Evolutionary conservation across 164 flowering plant genomes (phyloP), one percentile per base, ranked within the genome.

Genomic region (Aristolochia contorta): DNA sequence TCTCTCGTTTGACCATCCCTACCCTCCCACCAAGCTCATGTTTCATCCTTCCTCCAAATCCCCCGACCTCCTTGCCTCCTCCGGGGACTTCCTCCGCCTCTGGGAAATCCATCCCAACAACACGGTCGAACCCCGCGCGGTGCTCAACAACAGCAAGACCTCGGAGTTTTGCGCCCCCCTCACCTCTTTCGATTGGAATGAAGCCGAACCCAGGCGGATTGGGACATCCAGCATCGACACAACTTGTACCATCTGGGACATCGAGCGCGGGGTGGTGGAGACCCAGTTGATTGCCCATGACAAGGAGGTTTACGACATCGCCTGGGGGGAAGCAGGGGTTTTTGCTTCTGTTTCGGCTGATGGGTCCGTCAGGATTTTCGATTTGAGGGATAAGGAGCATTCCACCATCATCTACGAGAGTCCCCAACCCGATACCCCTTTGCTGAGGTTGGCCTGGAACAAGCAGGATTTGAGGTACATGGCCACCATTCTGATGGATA

Each of bases 311-410:
- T 84, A 89, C 64, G 98, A 92, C 72, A 92, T 92, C 50, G 96
- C 96, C 19, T 92, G 98, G 98, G 96, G 98, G 2, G 96, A 84
- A 48, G 93, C 86, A 1, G 80, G 86, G 58, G 96, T 92, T 19
- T 92, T 92, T 32, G 96, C 96, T 0, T 92, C 98, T 8, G 96
- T 87, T 12, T 92, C 98, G 0, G 98, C 96, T 4, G 98, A 92
- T 66, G 98, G 96, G 21, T 89, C 97, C 0, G 96, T 92, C 16
- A 72, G 98, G 65, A 84, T 89, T 24, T 92, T 92, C 67, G 98
- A 89, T 68, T 59, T 92, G 56, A 63, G 96, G 46, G 96, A 92
- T 63, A 92, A 89, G 75, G 97, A 92, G 75, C 98, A 92, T 62
- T 89, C 96, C 5, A 92, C 98, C 0, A 92, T 92, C 27, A 82